Percentiles rank a stretch among this genome's conserved stretches.
Conservation (phyloP, 140 eudicot genomes). For the Bidens hawaiensis region DNA sequence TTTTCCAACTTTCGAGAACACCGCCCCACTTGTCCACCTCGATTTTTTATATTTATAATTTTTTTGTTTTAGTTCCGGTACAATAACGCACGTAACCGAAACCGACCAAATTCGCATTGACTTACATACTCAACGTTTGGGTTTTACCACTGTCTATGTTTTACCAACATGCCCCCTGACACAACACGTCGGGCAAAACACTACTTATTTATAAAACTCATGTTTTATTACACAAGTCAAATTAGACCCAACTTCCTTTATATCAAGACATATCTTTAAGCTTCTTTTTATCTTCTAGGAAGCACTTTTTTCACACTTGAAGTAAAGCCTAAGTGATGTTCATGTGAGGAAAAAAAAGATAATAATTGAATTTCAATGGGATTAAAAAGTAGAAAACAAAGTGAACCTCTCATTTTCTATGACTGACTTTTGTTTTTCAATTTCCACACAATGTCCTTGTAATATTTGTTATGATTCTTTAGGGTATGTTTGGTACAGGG, state of each 20-base stretch:
- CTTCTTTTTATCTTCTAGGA: constrained; percentile 9
- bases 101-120: too few relatives aligned
- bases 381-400: constrained; percentile 20
- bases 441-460: neutral
- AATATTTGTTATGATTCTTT: constrained; percentile 6
- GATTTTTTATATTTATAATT: too few relatives aligned
- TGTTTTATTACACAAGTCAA: neutral
- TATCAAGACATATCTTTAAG: neutral
- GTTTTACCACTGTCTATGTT: too few relatives aligned
- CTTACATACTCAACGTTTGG: too few relatives aligned
- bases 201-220: neutral
- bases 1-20: too few relatives aligned
- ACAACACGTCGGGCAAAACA: too few relatives aligned
- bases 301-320: neutral
- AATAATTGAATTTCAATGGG: constrained; percentile 21
- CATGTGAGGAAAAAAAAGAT: constrained; percentile 6
- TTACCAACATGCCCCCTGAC: too few relatives aligned
- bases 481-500: too few relatives aligned
- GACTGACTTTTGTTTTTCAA: constrained; percentile 8
- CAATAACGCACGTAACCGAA: too few relatives aligned
- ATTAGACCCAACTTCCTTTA: neutral
- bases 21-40: too few relatives aligned
- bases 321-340: constrained; percentile 8
- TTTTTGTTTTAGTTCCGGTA: too few relatives aligned
- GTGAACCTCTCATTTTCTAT: constrained; percentile 14